A percentile compares a stretch with the other conserved stretches of the same genome.
Conservation (phyloP, 2,329 filamentous ascomycete genomes). For the Lecanoromycetidae sp. region DNA sequence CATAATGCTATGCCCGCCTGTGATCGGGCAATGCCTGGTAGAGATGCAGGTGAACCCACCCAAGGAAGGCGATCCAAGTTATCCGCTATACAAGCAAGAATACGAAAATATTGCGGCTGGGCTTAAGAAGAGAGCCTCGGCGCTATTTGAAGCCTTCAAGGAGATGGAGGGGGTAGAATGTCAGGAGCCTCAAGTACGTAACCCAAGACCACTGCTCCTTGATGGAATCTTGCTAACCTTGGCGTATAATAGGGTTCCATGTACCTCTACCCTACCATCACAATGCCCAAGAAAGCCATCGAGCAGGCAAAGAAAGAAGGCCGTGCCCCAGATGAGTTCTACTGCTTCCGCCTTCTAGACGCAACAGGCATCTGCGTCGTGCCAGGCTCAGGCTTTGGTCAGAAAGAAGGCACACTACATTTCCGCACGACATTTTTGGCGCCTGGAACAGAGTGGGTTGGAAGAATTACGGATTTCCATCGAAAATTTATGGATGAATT, state of each 20-base stretch:
- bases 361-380: conserved; percentile 92
- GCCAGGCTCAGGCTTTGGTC: conserved; percentile 83
- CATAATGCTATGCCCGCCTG: conserved; percentile 91
- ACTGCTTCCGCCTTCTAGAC: conserved; percentile 81
- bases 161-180: conserved; percentile 95
- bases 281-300: conserved; percentile 60
- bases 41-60: conserved; percentile 98
- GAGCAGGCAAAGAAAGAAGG: conserved; percentile 63
- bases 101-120: conserved; percentile 72
- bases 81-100: conserved; percentile 71
- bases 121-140: conserved; percentile 65
- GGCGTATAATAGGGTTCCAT: conserved; percentile 58
- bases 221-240: neutral
- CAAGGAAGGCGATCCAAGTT: conserved; percentile 66
- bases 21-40: conserved; percentile 89
- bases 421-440: conserved; percentile 96
- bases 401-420: conserved; percentile 81
- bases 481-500: conserved; percentile 80
- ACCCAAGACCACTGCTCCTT: neutral
- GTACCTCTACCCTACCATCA: conserved; percentile 97
- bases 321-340: conserved; percentile 78
- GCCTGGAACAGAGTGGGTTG: conserved; percentile 90
- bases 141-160: conserved; percentile 79
- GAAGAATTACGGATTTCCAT: conserved; percentile 80
- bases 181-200: conserved; percentile 57